Evolutionary conservation across 148 eudicot genomes (phyloP).

Genomic region (Rheum nobile): DNA sequence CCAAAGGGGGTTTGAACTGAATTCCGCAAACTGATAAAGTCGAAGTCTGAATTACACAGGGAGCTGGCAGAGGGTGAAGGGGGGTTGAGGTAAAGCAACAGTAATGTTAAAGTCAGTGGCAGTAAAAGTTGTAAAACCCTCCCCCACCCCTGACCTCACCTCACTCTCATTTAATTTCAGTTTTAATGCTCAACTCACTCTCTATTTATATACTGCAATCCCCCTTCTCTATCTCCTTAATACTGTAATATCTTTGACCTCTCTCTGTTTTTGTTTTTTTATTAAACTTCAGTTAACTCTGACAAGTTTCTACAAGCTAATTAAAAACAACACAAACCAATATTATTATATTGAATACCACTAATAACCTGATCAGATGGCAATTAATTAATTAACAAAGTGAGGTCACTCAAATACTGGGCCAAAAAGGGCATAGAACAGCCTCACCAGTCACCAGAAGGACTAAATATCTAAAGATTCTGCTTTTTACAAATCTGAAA

Average conservation of each 20-base stretch:
- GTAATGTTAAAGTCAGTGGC: conserved; percentile 18
- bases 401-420: not conserved
- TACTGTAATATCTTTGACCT: not conserved
- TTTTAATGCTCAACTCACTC: not conserved
- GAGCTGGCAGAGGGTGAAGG: not conserved
- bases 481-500: not conserved
- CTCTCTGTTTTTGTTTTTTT: not conserved
- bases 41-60: not conserved
- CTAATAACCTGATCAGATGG: not conserved
- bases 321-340: not conserved
- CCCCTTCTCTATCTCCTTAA: not conserved
- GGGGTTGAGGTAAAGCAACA: conserved; percentile 14
- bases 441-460: not conserved
- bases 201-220: not conserved
- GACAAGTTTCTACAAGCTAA: not conserved
- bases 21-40: not conserved
- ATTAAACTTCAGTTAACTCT: not conserved
- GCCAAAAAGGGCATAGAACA: not conserved
- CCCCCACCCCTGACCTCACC: not conserved
- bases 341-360: not conserved
- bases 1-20: not conserved
- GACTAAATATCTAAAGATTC: not conserved
- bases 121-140: conserved; percentile 17
- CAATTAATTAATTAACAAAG: not conserved
- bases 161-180: not conserved